phyloP scores from a whole-genome alignment of 495 filamentous ascomycete species.

The Neurospora sp. region DNA sequence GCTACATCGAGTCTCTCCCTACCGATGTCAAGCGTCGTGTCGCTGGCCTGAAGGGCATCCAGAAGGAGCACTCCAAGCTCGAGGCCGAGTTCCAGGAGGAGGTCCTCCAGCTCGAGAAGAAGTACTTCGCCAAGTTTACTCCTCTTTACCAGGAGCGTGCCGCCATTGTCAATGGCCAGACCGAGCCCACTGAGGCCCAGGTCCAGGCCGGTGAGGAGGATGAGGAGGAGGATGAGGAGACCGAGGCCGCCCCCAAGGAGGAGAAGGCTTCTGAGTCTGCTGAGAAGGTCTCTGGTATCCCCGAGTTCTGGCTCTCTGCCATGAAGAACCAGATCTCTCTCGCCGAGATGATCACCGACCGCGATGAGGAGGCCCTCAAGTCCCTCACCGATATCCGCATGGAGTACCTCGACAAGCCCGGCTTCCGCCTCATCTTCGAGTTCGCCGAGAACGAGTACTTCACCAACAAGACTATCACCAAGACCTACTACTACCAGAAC shows the following conservation, averaged over 20 bases:
- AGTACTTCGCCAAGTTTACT: conserved; percentile 97
- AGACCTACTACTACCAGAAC: conserved; percentile 99
- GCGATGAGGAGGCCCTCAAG: conserved; percentile 88
- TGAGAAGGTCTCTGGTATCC: conserved; percentile 60
- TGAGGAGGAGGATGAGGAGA: conserved; percentile 55
- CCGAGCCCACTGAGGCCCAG: conserved; percentile 79
- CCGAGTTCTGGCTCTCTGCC: conserved; percentile 98
- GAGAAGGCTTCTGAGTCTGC: conserved; percentile 32
- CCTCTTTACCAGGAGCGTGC: conserved; percentile 94
- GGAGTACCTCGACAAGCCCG: conserved; percentile 97
- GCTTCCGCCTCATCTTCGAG: conserved; percentile 96
- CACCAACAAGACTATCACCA: conserved; percentile 91
- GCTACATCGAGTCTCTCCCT: conserved; percentile 95
- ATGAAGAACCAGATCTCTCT: conserved; percentile 99
- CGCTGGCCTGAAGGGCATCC: conserved; percentile 89
- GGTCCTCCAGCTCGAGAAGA: conserved; percentile 95
- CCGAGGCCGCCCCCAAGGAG: conserved; percentile 43
- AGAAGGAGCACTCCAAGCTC: conserved; percentile 96
- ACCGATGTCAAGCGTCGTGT: conserved; percentile 82
- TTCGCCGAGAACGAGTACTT: conserved; percentile 94
- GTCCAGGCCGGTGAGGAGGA: conserved; percentile 78
- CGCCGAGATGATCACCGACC: conserved; percentile 95
- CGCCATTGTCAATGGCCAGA: conserved; percentile 78
- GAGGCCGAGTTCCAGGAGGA: conserved; percentile 98
- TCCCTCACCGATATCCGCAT: conserved; percentile 90